A percentile compares a stretch with the other conserved stretches of the same genome.
Evolutionary conservation across 2,329 filamentous ascomycete genomes (phyloP).

Genomic region (Clathrospora elynae): DNA sequence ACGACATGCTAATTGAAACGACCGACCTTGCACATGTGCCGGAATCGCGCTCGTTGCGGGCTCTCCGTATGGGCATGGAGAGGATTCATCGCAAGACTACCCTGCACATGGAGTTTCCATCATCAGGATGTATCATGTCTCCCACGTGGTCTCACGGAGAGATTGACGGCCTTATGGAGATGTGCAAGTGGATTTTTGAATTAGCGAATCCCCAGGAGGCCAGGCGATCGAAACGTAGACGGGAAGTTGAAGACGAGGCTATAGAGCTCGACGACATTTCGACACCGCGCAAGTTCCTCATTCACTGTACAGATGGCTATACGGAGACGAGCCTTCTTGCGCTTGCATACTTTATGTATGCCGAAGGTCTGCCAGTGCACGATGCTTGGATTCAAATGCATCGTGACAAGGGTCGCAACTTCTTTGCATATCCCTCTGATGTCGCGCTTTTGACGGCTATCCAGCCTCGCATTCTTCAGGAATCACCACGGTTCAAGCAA

Average conservation of each 20-base stretch:
- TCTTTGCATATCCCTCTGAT: conserved; percentile 94
- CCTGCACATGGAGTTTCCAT: conserved; percentile 79
- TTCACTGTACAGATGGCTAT: conserved; percentile 95
- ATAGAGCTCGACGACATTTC: conserved; percentile 56
- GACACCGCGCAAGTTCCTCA: conserved; percentile 70
- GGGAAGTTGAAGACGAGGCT: conserved; percentile 58
- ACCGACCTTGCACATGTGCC: conserved; percentile 80
- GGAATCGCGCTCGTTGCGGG: conserved; percentile 68
- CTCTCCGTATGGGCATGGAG: conserved; percentile 61
- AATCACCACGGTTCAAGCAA: conserved; percentile 63
- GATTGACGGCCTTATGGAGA: conserved; percentile 81
- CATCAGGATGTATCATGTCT: conserved; percentile 88
- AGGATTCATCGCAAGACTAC: conserved; percentile 53
- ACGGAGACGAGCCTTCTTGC: conserved; percentile 90
- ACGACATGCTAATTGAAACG: conserved; percentile 86
- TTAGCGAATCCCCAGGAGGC: conserved; percentile 68
- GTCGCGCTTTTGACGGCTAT: conserved; percentile 80
- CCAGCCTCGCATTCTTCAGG: conserved; percentile 73
- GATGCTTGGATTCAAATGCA: conserved; percentile 89
- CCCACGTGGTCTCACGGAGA: conserved; percentile 83
- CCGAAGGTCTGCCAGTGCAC: conserved; percentile 77
- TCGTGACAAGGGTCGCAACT: conserved; percentile 80
- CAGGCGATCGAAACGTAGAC: conserved; percentile 52
- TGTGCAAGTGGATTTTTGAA: conserved; percentile 87
- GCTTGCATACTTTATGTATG: conserved; percentile 92